Evolutionary conservation across 1,139 yeast species (phyloP), one percentile per base, ranked within the genome.

Genomic region (Lodderomyces parapsilosis): DNA sequence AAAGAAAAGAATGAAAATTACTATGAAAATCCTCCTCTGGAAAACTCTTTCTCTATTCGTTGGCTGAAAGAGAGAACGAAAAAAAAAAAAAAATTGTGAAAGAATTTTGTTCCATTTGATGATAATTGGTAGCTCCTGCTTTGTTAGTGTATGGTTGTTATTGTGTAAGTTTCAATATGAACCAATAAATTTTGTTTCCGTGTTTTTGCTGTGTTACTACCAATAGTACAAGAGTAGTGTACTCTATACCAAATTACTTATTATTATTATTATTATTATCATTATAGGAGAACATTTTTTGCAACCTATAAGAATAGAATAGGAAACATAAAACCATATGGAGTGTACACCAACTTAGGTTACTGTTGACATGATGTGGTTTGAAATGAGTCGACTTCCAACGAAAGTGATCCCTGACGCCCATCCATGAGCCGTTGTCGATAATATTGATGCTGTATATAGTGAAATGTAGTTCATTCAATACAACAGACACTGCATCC

Each of bases 51-150:
- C 42, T 28, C 10, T n/a, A n/a, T n/a, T 28, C 44, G 25, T 39
- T 38, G 37, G 30, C 32, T 23, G 39, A 27, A 32, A 43, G 23
- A 24, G 28, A 25, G 35, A 24, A 23, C 11, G 7, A 10, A 28
- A 14, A 28, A 14, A 28, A 28, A 28, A 28, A 25, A 25, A 25
- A 11, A 32, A 35, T 37, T 37, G 40, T 37, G 43, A 42, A 43
- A 42, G 44, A 45, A 36, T n/a, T n/a, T n/a, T n/a, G n/a, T n/a
- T n/a, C n/a, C n/a, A n/a, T n/a, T n/a, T n/a, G n/a, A n/a, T n/a
- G n/a, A n/a, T n/a, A n/a, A n/a, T n/a, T n/a, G n/a, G 11, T 38
- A 34, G 18, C 11, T 28, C 7, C 6, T 28, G 17, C 6, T 28
- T 8, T 28, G 9, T 6, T 8, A 28, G 18, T 8, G 32, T 5